Evolutionary conservation across 805 yeast species (phyloP).

Genomic region (Pichia sporocuriosa): DNA sequence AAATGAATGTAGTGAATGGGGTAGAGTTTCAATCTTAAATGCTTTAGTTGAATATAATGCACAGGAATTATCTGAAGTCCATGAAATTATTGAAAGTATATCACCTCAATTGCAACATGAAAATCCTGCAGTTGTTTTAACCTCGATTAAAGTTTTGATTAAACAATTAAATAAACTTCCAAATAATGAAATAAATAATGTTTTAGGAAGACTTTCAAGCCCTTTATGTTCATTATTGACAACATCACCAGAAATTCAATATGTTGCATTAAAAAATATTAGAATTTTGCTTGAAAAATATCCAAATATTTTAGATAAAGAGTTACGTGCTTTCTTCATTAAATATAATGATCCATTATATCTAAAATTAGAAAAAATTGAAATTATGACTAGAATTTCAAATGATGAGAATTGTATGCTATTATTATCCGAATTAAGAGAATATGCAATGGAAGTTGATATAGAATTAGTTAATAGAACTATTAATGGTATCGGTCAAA

Average conservation of each 20-base stretch:
- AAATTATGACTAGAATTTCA: constrained; percentile 64
- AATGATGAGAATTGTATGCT: constrained; percentile 51
- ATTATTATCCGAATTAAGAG: constrained; percentile 64
- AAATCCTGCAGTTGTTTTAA: constrained; percentile 88
- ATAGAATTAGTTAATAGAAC: constrained; percentile 65
- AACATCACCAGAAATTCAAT: constrained; percentile 90
- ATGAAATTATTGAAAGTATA: constrained; percentile 80
- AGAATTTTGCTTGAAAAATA: constrained; percentile 83
- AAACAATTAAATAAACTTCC: constrained; percentile 52
- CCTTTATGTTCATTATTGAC: constrained; percentile 84
- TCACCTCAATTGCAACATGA: constrained; percentile 96
- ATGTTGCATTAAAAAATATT: constrained; percentile 85
- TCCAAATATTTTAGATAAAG: constrained; percentile 71
- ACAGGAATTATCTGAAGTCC: constrained; percentile 55
- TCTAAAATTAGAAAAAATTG: constrained; percentile 69
- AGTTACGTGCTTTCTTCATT: constrained; percentile 82
- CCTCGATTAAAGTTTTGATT: constrained; percentile 74
- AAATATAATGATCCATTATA: constrained; percentile 81
- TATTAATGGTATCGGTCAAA: constrained; percentile 60
- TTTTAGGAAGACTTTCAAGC: constrained; percentile 68
- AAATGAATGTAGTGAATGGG: constrained; percentile 99
- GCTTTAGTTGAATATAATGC: constrained; percentile 72
- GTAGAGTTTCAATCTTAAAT: constrained; percentile 80
- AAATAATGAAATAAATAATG: constrained; percentile 31
- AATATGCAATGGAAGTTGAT: constrained; percentile 82